These are phyloP conservation scores for Claviceps cyperi DNA, from an alignment of 2,329 filamentous ascomycete species.

Conservation along the genomic window DNA sequence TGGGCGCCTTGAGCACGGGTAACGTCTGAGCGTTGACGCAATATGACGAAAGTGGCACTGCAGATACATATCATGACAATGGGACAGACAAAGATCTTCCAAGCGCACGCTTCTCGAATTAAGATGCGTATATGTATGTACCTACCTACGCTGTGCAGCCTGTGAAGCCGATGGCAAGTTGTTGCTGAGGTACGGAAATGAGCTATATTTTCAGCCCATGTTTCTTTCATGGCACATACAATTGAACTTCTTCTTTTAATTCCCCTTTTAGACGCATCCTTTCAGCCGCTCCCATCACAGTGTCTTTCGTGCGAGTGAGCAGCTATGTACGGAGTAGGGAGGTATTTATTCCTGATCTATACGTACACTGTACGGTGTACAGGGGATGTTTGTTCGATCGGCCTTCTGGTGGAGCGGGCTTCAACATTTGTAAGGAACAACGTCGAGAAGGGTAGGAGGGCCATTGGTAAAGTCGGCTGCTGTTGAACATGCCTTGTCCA, in stretches of 20 bases:
- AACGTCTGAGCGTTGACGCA: neutral
- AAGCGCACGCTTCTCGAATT: too few relatives aligned
- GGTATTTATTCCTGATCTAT: too few relatives aligned
- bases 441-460: neutral
- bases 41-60: neutral
- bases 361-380: neutral
- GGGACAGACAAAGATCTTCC: neutral
- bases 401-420: neutral
- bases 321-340: neutral
- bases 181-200: neutral
- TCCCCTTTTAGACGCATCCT: neutral
- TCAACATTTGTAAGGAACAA: neutral
- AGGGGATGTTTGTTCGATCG: neutral
- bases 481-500: neutral
- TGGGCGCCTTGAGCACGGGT: neutral
- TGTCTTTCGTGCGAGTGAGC: neutral
- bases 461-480: neutral
- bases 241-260: neutral
- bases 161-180: too few relatives aligned
- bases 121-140: neutral
- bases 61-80: neutral
- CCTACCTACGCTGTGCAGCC: neutral
- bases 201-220: neutral
- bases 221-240: neutral
- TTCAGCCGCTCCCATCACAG: neutral